These are phyloP conservation scores for Fusarium sp. DNA, from an alignment of 2,329 filamentous ascomycete genomes.

Conservation along the genomic window DNA sequence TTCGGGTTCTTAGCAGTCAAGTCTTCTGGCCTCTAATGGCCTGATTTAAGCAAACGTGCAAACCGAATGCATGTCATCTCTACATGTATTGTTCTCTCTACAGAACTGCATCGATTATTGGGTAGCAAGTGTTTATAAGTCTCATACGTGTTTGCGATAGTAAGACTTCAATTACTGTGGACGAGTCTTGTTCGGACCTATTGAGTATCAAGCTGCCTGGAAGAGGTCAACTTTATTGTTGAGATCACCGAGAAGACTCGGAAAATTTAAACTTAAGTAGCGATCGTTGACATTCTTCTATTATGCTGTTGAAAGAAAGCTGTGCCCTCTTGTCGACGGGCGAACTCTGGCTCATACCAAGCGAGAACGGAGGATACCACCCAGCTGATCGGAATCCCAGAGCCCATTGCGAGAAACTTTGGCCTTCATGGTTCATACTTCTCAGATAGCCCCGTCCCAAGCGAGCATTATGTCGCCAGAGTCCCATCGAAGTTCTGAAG, in stretches of 20 bases:
- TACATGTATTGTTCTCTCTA: not conserved
- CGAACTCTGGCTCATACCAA: not conserved
- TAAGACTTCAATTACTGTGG: not conserved
- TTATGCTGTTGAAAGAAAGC: not conserved
- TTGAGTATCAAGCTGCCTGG: not conserved
- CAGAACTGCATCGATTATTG: not conserved
- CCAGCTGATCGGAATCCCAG: not conserved
- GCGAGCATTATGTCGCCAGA: not conserved
- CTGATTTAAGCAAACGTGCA: not conserved
- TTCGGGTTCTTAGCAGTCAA: no score
- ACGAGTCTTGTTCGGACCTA: not conserved
- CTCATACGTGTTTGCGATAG: not conserved
- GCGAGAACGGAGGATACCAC: not conserved
- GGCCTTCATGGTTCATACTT: not conserved
- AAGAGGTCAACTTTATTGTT: not conserved
- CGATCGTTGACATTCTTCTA: not conserved
- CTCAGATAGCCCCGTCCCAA: not conserved
- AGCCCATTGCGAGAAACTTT: not conserved
- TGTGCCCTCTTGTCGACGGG: not conserved
- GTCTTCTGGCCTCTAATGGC: no score
- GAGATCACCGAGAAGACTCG: not conserved
- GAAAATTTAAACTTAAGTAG: not conserved
- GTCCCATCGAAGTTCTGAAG: not conserved
- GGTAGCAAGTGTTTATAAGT: not conserved
- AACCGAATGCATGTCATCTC: not conserved